Conservation (phyloP, 257 asterid genomes). For the Haberlea rhodopensis region DNA sequence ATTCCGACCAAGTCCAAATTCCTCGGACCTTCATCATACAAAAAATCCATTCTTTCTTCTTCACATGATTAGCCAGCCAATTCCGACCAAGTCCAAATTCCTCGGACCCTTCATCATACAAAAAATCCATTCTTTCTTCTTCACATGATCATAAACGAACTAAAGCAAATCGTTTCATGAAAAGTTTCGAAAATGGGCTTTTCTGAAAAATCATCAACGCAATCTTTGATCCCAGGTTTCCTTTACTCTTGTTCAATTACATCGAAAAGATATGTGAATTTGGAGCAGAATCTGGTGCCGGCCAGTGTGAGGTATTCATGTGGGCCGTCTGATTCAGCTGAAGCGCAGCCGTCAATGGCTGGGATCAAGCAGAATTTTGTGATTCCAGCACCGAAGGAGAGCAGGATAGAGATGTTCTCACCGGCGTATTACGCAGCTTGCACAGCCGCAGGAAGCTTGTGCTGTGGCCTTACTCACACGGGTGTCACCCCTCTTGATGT, state of each 20-base stretch:
- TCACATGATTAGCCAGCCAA: no score
- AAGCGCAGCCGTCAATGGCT: slow-evolving; percentile 16
- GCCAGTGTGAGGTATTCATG: not conserved
- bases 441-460: slow-evolving; percentile 54
- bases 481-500: slow-evolving; percentile 85
- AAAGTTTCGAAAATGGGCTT: slow-evolving; percentile 28
- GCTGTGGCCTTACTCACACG: slow-evolving; percentile 78
- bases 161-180: not conserved
- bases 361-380: slow-evolving; percentile 27
- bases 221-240: slow-evolving; percentile 47
- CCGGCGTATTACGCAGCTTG: slow-evolving; percentile 65
- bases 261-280: not conserved
- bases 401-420: slow-evolving; percentile 62
- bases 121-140: not conserved
- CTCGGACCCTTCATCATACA: not conserved
- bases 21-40: not conserved
- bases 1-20: no score
- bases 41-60: not conserved
- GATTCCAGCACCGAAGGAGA: slow-evolving; percentile 65
- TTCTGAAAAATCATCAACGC: slow-evolving; percentile 29
- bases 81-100: no score
- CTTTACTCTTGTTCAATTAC: slow-evolving; percentile 29
- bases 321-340: slow-evolving; percentile 10
- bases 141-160: not conserved
- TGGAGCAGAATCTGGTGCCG: slow-evolving; percentile 20